These are phyloP conservation scores for Gentiana dahurica DNA, from an alignment of 257 asterid species.

Conservation along the genomic window DNA sequence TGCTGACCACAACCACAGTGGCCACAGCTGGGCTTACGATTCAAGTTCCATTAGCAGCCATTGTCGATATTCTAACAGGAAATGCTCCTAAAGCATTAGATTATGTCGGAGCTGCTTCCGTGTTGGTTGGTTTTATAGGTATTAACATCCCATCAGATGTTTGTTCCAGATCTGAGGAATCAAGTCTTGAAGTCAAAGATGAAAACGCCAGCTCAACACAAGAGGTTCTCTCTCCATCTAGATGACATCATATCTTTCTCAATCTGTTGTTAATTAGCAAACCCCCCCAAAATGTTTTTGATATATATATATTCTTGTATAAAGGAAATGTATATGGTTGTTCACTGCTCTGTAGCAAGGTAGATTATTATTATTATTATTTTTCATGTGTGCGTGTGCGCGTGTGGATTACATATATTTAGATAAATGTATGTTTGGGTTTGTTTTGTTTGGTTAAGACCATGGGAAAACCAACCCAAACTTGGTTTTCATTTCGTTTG, in stretches of 20 bases:
- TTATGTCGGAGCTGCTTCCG: constrained; percentile 65
- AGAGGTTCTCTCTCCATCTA: constrained; percentile 15
- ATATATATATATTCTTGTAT: too few species aligned
- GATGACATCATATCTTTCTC: background rate
- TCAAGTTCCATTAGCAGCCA: constrained; percentile 87
- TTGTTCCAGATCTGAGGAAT: constrained; percentile 30
- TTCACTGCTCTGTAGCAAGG: background rate
- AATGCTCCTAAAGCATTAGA: constrained; percentile 50
- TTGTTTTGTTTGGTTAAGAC: too few species aligned
- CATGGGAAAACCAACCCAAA: too few species aligned
- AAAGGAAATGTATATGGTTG: background rate
- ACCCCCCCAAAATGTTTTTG: too few species aligned
- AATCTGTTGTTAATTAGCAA: too few species aligned
- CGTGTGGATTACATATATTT: too few species aligned
- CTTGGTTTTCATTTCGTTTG: too few species aligned
- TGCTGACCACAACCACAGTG: constrained; percentile 79
- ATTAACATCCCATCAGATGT: constrained; percentile 52
- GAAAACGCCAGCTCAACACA: constrained; percentile 19
- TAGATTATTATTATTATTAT: background rate
- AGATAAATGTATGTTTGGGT: too few species aligned
- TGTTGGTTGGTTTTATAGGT: constrained; percentile 74
- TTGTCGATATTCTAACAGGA: constrained; percentile 65
- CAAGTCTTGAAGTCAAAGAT: constrained; percentile 34
- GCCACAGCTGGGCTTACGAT: constrained; percentile 91
- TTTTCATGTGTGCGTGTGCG: too few species aligned